A percentile compares a stretch with the other conserved stretches of the same genome.
Evolutionary conservation across 805 yeast species (phyloP).

Genomic region (Starmera amethionina): DNA sequence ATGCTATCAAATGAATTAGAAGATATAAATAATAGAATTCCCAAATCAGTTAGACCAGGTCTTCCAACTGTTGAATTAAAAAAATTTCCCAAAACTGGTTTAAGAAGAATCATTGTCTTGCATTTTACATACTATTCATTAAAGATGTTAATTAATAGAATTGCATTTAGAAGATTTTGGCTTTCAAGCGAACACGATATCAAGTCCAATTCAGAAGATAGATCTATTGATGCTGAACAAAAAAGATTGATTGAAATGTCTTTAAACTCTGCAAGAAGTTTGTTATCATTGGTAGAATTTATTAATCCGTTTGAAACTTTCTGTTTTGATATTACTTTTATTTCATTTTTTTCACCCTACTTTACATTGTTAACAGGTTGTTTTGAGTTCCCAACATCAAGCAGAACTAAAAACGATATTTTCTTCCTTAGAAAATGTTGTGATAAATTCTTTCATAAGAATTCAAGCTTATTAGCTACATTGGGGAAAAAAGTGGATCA

Average conservation of each 20-base stretch:
- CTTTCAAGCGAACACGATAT: conserved; percentile 8
- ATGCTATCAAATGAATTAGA: conserved; percentile 10
- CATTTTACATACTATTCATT: conserved; percentile 13
- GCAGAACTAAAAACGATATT: conserved; percentile 7
- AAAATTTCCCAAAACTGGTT: neutral
- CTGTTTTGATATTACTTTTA: conserved; percentile 7
- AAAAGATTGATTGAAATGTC: conserved; percentile 9
- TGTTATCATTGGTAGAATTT: conserved; percentile 4
- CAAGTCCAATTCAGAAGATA: conserved; percentile 1
- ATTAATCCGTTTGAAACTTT: conserved; percentile 3
- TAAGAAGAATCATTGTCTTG: conserved; percentile 5
- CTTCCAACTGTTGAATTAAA: neutral
- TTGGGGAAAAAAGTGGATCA: conserved; percentile 4
- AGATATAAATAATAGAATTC: conserved; percentile 3
- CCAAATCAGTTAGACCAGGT: conserved; percentile 8
- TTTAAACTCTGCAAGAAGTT: conserved; percentile 12
- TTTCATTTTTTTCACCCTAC: conserved; percentile 16
- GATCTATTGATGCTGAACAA: conserved; percentile 7
- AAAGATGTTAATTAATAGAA: conserved; percentile 15
- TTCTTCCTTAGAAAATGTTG: conserved; percentile 5
- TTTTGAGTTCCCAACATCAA: conserved; percentile 12
- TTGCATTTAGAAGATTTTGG: conserved; percentile 19
- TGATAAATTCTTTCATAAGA: conserved; percentile 3
- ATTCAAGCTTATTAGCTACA: neutral
- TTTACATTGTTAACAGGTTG: conserved; percentile 15